Evolutionary conservation across 306 rosid species (phyloP).

Genomic region (Prunus campanulata): DNA sequence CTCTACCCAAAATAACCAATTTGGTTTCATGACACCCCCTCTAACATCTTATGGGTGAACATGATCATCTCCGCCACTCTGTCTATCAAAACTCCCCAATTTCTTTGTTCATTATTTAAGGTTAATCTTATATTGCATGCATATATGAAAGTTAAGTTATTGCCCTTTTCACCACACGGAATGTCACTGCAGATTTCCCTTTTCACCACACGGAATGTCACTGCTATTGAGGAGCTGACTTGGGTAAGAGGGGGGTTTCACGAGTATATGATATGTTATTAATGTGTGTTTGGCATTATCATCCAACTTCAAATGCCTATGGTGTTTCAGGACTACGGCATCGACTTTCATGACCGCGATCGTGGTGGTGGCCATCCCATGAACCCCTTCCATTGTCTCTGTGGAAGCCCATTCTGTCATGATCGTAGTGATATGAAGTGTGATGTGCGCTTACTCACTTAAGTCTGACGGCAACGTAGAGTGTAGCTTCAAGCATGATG

Average conservation of each 20-base stretch:
- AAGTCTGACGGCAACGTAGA: background rate
- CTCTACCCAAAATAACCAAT: no score
- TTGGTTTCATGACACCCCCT: no score
- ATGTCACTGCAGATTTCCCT: background rate
- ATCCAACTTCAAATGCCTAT: background rate
- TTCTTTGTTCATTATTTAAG: no score
- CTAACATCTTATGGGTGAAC: no score
- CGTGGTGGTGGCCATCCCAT: background rate
- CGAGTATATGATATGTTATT: background rate
- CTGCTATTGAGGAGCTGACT: conserved; percentile 34
- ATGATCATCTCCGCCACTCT: no score
- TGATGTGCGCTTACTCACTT: background rate
- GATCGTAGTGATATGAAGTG: no score
- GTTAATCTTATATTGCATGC: no score
- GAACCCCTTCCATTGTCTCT: conserved; percentile 17
- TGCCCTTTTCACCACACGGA: no score
- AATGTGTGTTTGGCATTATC: no score
- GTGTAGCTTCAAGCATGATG: background rate
- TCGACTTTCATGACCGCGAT: background rate
- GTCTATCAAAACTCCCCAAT: no score
- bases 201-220: conserved; percentile 24
- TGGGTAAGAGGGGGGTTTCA: conserved; percentile 23
- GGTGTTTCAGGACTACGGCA: conserved; percentile 23
- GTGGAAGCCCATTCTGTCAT: conserved; percentile 17
- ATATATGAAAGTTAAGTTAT: no score